Base-by-base conservation (phyloP, 768 basidiomycete genomes). In the Leucogyrophana mollusca region DNA sequence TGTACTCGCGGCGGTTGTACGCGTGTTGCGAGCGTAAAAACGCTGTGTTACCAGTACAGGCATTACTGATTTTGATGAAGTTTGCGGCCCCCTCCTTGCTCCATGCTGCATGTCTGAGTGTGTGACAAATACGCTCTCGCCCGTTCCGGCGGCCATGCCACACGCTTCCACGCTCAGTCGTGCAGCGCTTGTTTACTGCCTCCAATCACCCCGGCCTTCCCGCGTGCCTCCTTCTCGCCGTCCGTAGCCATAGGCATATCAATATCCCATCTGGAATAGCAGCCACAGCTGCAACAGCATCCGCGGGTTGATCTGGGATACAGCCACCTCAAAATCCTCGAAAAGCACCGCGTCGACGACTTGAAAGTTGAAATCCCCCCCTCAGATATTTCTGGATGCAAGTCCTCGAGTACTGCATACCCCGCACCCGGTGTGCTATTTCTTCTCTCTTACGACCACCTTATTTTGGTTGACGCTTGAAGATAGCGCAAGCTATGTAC, bases 301-400 rank as follows among this genome's bases (percentile, higher is more conserved):
- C 56, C 35, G 48, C 20, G 46, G 42, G 50, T 34, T 20, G 18
- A 52, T 45, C 43, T 36, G 52, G 59, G 34, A 41, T n/a, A 44
- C 41, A 46, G 47, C 49, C 52, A 49, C 40, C 24, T 35, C 34
- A 11, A 46, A 53, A 49, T 56, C 35, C 39, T 66, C 61, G 56
- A 66, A 64, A 66, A 63, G 58, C 54, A 55, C 61, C 59, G 59
- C 32, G 47, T 64, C 62, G 62, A 64, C 58, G 62, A 46, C 46
- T 14, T 16, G n/a, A 46, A 30, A 22, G 14, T 24, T 23, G 23
- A 40, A 35, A 38, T 24, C 36, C 39, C 48, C 50, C 40, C 47
- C 10, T 36, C 41, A 54, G 64, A 51, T 66, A 63, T 63, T 66
- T 59, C 56, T 48, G 54, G 61, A 53, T 40, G 7, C 45, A 45